Conservation (phyloP, 495 filamentous ascomycete species). For the Parathielavia appendiculata region DNA sequence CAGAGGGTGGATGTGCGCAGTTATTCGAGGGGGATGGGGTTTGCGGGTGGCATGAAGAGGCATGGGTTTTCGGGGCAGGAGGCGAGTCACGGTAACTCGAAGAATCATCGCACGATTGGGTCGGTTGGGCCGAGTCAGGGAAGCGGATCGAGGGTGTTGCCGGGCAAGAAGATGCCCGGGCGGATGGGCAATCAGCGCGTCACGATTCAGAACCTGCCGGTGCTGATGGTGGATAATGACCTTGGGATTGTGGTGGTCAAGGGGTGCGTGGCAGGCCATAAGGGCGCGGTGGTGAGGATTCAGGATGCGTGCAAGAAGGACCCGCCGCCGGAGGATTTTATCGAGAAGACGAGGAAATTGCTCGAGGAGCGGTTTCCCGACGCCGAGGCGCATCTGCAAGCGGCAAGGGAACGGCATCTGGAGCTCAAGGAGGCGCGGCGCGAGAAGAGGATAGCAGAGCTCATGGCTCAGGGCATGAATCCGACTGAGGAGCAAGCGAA, state of each 20-base stretch:
- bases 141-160: constrained; percentile 82
- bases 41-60: constrained; percentile 96
- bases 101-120: constrained; percentile 86
- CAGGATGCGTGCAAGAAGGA: constrained; percentile 91
- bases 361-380: constrained; percentile 38
- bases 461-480: constrained; percentile 15
- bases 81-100: constrained; percentile 89
- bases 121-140: constrained; percentile 83
- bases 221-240: constrained; percentile 77
- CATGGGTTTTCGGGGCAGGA: constrained; percentile 83
- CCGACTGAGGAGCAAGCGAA: constrained; percentile 14
- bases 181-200: constrained; percentile 84
- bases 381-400: constrained; percentile 34
- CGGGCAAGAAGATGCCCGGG: constrained; percentile 96
- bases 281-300: constrained; percentile 73
- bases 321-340: constrained; percentile 56
- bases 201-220: constrained; percentile 83
- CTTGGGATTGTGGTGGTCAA: constrained; percentile 84
- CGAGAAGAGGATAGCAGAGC: constrained; percentile 31
- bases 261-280: constrained; percentile 78
- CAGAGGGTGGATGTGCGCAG: constrained; percentile 84
- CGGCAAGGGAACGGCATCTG: constrained; percentile 36
- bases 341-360: constrained; percentile 33
- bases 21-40: constrained; percentile 78
- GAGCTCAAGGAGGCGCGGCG: constrained; percentile 42